Base-by-base conservation (phyloP, 2,329 filamentous ascomycete species). In the Pyricularia pennisetigena region DNA sequence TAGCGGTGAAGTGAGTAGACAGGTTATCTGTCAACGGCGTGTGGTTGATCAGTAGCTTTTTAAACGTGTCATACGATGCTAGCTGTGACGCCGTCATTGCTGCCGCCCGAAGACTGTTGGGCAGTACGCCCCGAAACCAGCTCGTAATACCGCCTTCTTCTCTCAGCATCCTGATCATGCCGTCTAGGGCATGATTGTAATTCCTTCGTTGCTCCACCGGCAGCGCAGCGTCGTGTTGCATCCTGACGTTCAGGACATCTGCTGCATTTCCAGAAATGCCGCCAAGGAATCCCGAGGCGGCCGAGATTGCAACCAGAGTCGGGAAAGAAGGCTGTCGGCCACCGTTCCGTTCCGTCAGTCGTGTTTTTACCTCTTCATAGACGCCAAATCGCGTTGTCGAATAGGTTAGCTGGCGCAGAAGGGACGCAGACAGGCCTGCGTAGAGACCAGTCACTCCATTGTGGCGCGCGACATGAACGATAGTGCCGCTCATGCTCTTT, bases 211-310 rank as follows among this genome's bases (percentile, higher is more conserved):
- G 82, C 5, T 85, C 84, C 0, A 80, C 74, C 0, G 93, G 91
- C 1, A 97, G 86, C 0, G 93, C 88, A 2, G 91, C 89, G 75
- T 90, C 95, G 79, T 97, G 92, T 81, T 99, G 95, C 95, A 99
- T 99, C 72, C 95, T 92, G 66, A 99, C 95, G 79, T 99, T 99
- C 75, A 97, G 84, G 41, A 99, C 93, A 77, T 99, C 95, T 72
- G 94, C 94, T 2, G 94, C 93, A 80, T 98, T 99, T 72, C 95
- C 95, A 6, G 90, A 91, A 64, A 98, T 81, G 66, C 95, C 95
- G 70, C 95, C 95, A 2, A 96, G 79, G 76, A 97, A 92, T 67
- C 95, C 95, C 8, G 95, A 94, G 30, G 88, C 81, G 28, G 88
- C 90, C 67, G 94, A 92, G 79, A 98, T 91, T 72, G 86, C 91